Evolutionary conservation across 1,139 yeast genomes (phyloP), one percentile per base, ranked within the genome.

Genomic region (Candida glucosophila): DNA sequence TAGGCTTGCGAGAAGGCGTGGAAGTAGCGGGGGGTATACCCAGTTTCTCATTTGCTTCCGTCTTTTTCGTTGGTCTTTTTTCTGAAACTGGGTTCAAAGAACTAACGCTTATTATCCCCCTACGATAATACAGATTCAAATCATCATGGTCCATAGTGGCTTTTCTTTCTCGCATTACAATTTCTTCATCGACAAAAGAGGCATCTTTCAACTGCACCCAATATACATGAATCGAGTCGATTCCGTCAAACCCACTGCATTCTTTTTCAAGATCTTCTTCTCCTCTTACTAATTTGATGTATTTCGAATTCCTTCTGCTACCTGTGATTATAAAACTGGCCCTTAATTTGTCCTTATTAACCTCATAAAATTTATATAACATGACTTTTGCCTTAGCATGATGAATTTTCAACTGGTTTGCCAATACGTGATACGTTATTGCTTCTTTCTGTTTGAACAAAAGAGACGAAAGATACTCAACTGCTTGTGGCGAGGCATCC

Each of bases 311-410:
- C 3, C 25, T 24, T 3, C 36, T 31, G 20, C 39, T 31, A 0
- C 69, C 69, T 2, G 52, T 45, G 14, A 55, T 51, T 3, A 63
- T 31, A 29, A 56, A 61, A 1, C 59, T 41, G 1, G 66, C 67
- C 8, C 43, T 33, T 6, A 62, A 29, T 29, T 47, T 49, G 5
- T 49, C 41, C 29, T 39, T 47, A 36, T 62, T 58, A 27, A 52
- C 47, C 15, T 34, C 32, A 36, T 53, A 62, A 36, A 48, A 62
- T 18, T 52, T 52, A 26, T 43, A 41, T 19, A 63, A 48, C 5
- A 52, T 29, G 3, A 27, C 28, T 34, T 60, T 61, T 10, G 68
- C 53, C 14, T 35, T 35, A 24, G 44, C 29, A n/a, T 45, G 44
- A 23, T 58, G 61, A 8, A 58, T 36, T 7, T 37, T 39, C 25